A percentile compares a stretch with the other conserved stretches of the same genome.
Evolutionary conservation across 2,329 filamentous ascomycete genomes (phyloP).

Genomic region (Clonostachys solani): DNA sequence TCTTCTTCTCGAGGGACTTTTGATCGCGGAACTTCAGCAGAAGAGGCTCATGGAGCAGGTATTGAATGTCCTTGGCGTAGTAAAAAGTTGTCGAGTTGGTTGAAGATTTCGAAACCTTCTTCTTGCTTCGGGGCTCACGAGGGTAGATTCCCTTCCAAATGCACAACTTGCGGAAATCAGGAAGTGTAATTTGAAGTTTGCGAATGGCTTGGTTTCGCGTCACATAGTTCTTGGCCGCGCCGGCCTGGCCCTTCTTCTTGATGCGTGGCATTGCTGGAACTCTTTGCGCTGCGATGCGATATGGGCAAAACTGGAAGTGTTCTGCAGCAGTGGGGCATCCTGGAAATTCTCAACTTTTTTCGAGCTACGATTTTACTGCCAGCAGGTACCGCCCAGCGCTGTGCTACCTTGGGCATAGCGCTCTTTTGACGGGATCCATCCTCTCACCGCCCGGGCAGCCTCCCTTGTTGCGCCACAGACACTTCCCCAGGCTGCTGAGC

Average conservation of each 20-base stretch:
- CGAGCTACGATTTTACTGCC: slow-evolving; percentile 6
- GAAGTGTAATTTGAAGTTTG: slow-evolving; percentile 95
- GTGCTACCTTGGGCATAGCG: slow-evolving; percentile 1
- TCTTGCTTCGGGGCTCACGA: slow-evolving; percentile 92
- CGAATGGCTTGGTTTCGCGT: slow-evolving; percentile 95
- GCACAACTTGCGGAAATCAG: slow-evolving; percentile 95
- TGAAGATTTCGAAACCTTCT: slow-evolving; percentile 90
- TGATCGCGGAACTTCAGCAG: slow-evolving; percentile 95
- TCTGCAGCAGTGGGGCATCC: not conserved
- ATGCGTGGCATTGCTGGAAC: slow-evolving; percentile 59
- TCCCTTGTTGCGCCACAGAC: too few species aligned
- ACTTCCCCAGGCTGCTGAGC: too few species aligned
- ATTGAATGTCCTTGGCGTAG: slow-evolving; percentile 94
- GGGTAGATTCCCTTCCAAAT: slow-evolving; percentile 99
- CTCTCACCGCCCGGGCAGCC: not conserved
- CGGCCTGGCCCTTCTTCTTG: slow-evolving; percentile 90
- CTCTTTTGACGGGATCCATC: too few species aligned
- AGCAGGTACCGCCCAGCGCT: not conserved
- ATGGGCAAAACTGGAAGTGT: too few species aligned
- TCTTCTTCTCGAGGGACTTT: slow-evolving; percentile 97
- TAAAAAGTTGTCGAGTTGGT: slow-evolving; percentile 91
- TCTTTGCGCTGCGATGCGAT: too few species aligned
- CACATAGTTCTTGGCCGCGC: slow-evolving; percentile 97
- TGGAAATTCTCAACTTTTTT: slow-evolving; percentile 1
- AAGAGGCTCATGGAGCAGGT: slow-evolving; percentile 93